Evolutionary conservation across 495 filamentous ascomycete genomes (phyloP), one percentile per base, ranked within the genome.

Genomic region (Xanthoparmelia taractica): DNA sequence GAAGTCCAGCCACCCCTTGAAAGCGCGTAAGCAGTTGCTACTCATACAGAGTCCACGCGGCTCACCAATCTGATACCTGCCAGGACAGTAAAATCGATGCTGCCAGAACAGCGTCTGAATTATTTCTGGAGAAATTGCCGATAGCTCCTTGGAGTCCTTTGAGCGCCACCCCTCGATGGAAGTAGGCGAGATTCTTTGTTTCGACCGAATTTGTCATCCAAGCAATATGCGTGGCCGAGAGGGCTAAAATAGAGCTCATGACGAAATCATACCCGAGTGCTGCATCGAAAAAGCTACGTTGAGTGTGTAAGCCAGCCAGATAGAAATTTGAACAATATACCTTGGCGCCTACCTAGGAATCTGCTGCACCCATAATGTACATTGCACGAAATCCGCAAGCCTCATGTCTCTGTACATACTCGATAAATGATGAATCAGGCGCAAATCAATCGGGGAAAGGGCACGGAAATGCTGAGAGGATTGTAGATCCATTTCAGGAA

Each of bases 31-130:
- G 66, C 73, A 66, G 73, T 65, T 57, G 59, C 36, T 54, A 27
- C 20, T 38, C 29, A 34, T 37, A 29, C 31, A 20, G 38, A 20
- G 4, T 34, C 34, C 8, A n/a, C 37, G 47, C 40, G 15, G 57
- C 90, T 81, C 79, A 96, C 94, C 92, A 97, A 76, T 97, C 94
- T 66, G 87, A 91, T 63, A 90, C 89, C 77, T 97, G 94, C 95
- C 95, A 98, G 54, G 93, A 93, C 52, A 98, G 79, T 57, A 97
- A 80, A 40, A 96, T 85, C 17, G 92, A 97, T 33, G 94, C 90
- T 58, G 92, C 94, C 36, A 98, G 81, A 61, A 96, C 87, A 41
- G 93, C 90, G 75, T 98, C 93, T 18, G 89, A 91, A 68, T 92
- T 97, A 45, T 86, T 85, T 67, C 81, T 85, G 11, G 90, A 96